Evolutionary conservation across 345 rosid genomes (phyloP).

Genomic region (Bruguiera gymnorhiza): DNA sequence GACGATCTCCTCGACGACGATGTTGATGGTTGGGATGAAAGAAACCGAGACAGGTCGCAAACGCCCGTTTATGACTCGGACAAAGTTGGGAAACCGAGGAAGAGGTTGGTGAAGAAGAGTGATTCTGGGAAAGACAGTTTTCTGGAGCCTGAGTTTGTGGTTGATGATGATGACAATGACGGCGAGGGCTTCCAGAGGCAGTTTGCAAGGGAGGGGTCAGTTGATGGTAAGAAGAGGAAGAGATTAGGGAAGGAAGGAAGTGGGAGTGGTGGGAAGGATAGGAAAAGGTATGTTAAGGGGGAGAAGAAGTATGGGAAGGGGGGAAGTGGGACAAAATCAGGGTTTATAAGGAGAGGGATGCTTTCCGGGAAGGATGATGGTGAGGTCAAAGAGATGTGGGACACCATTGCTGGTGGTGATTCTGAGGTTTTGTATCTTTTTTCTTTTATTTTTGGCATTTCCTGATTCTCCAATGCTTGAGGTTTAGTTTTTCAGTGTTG

Average conservation of each 20-base stretch:
- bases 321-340: slow-evolving; percentile 35
- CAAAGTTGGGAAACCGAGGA: slow-evolving; percentile 66
- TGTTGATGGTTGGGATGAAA: slow-evolving; percentile 45
- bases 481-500: not conserved
- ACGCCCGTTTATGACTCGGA: slow-evolving; percentile 66
- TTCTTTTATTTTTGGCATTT: not conserved
- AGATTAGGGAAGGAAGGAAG: slow-evolving; percentile 40
- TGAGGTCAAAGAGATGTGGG: slow-evolving; percentile 94
- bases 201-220: slow-evolving; percentile 14
- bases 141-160: slow-evolving; percentile 47
- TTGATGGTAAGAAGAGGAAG: slow-evolving; percentile 56
- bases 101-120: slow-evolving; percentile 79
- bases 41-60: slow-evolving; percentile 52
- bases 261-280: slow-evolving; percentile 48
- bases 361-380: slow-evolving; percentile 46
- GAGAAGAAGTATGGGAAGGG: slow-evolving; percentile 44
- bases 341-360: slow-evolving; percentile 26
- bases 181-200: slow-evolving; percentile 34
- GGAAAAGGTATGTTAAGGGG: slow-evolving; percentile 39
- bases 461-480: not conserved
- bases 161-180: slow-evolving; percentile 45
- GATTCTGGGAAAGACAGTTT: slow-evolving; percentile 15
- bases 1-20: slow-evolving; percentile 56
- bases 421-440: slow-evolving; percentile 55
- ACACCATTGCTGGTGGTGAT: slow-evolving; percentile 75